phyloP scores from a whole-genome alignment of 257 asterid species.

The Leptodermis oblonga region DNA sequence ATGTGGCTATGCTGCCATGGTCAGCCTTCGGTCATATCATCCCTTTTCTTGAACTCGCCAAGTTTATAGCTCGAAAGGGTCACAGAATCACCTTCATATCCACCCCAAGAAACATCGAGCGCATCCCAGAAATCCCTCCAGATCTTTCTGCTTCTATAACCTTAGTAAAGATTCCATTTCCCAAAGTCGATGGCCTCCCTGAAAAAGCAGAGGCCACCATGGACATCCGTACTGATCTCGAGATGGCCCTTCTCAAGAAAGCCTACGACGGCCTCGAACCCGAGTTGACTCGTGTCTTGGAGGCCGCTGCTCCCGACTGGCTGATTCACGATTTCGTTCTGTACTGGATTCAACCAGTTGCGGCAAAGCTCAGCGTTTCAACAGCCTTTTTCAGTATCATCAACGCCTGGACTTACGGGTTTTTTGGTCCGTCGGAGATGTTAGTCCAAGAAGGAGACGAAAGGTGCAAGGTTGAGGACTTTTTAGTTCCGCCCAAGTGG shows the following conservation, averaged over 20 bases:
- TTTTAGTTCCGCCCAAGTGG: slow-evolving; percentile 23
- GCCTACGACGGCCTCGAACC: slow-evolving; percentile 31
- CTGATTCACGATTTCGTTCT: slow-evolving; percentile 26
- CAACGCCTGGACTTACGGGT: slow-evolving; percentile 7
- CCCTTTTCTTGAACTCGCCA: slow-evolving; percentile 17
- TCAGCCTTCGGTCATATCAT: slow-evolving; percentile 22
- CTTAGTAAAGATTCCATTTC: slow-evolving; percentile 20
- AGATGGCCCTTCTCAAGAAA: slow-evolving; percentile 24
- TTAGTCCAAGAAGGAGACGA: neutral
- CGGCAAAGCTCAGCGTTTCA: slow-evolving; percentile 14
- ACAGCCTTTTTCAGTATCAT: slow-evolving; percentile 9
- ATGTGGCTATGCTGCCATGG: slow-evolving; percentile 20
- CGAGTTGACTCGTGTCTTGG: slow-evolving; percentile 19
- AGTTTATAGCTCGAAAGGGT: slow-evolving; percentile 17
- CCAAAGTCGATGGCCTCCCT: slow-evolving; percentile 16
- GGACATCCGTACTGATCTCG: slow-evolving; percentile 17
- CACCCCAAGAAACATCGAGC: slow-evolving; percentile 23
- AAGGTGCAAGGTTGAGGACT: slow-evolving; percentile 21
- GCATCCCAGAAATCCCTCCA: slow-evolving; percentile 28
- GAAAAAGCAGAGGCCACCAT: slow-evolving; percentile 34
- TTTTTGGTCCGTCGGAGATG: slow-evolving; percentile 1
- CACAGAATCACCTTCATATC: slow-evolving; percentile 19
- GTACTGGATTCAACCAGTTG: slow-evolving; percentile 19
- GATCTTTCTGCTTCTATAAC: slow-evolving; percentile 11
- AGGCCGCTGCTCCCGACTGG: slow-evolving; percentile 22